These are phyloP conservation scores for Akanthomyces uredinophilus DNA, from an alignment of 2,329 filamentous ascomycete species.

Conservation along the genomic window DNA sequence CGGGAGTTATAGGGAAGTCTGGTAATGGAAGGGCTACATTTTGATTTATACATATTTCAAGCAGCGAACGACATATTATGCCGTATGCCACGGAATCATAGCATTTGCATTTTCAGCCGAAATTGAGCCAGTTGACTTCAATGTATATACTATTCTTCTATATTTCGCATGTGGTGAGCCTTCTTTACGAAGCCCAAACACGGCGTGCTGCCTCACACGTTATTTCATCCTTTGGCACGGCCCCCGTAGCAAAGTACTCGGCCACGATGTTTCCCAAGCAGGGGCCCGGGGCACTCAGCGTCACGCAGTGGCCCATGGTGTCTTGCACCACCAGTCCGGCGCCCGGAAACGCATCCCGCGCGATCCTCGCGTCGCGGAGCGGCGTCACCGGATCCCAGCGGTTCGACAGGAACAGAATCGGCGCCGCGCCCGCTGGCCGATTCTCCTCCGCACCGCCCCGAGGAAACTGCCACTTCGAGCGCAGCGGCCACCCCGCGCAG, in stretches of 20 bases:
- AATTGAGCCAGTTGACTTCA: not conserved
- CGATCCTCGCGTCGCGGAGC: constrained; percentile 29
- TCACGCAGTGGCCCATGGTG: constrained; percentile 20
- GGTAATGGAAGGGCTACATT: not conserved
- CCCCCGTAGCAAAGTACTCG: constrained; percentile 19
- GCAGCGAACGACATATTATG: not conserved
- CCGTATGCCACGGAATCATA: not conserved
- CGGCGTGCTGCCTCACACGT: constrained; percentile 13
- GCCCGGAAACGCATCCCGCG: constrained; percentile 18
- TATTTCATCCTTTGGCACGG: constrained; percentile 16
- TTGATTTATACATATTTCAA: not conserved
- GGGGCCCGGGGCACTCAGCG: constrained; percentile 4
- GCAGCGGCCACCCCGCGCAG: constrained; percentile 32
- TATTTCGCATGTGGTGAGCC: not conserved
- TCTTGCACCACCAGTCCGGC: constrained; percentile 22
- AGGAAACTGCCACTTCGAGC: not conserved
- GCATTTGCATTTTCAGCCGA: not conserved
- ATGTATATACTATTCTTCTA: no score
- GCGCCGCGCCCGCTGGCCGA: constrained; percentile 24
- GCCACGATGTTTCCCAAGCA: constrained; percentile 17
- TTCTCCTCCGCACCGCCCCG: no score
- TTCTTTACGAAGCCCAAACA: not conserved
- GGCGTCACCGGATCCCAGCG: constrained; percentile 43
- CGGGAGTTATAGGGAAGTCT: not conserved
- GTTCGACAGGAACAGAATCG: constrained; percentile 39